Evolutionary conservation across 2,329 filamentous ascomycete species (phyloP), one percentile per base, ranked within the genome.

Genomic region (Grosmannia clavigera): DNA sequence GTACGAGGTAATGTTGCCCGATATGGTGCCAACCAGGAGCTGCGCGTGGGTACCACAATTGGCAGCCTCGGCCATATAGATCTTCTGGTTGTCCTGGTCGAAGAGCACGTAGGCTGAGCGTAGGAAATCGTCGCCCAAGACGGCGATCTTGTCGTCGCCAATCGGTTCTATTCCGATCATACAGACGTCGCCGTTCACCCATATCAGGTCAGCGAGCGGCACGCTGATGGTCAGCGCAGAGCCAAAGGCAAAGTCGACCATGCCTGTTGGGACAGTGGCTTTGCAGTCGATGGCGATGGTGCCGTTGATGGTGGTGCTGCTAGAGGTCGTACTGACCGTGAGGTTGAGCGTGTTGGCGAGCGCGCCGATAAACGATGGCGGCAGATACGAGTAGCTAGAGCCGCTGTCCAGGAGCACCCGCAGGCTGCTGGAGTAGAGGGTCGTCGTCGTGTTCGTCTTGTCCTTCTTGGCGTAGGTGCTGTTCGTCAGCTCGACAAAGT

Each of bases 351-450:
- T 68, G 58, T 70, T 61, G 67, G 73, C 74, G 40, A 84, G 72
- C 38, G 70, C 65, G 33, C 71, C 63, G 61, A 82, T 78, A 61
- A 87, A 70, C 38, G 74, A 67, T 61, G 81, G 73, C 3, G 87
- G 87, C 2, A 90, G 77, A 63, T 85, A 82, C 69, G 81, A 86
- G 60, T 88, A 73, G 51, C 82, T 86, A 63, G 82, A 85, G 60
- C 87, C 87, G 16, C 82, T 85, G 70, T 88, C 85, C 31, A 88
- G 76, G 57, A 84, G 77, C 35, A 81, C 76, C 33, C 76, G 70
- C 10, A 75, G 65, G 19, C 75, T 70, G 48, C 72, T 72, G 5
- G 33, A 9, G 61, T 66, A 55, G 50, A 61, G 27, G 61, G 67
- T 67, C 9, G 62, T 65, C 9, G 12, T 3, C 31, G 60, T 61